Evolutionary conservation across 768 basidiomycete species (phyloP).

Genomic region (Kwoniella botswanensis): DNA sequence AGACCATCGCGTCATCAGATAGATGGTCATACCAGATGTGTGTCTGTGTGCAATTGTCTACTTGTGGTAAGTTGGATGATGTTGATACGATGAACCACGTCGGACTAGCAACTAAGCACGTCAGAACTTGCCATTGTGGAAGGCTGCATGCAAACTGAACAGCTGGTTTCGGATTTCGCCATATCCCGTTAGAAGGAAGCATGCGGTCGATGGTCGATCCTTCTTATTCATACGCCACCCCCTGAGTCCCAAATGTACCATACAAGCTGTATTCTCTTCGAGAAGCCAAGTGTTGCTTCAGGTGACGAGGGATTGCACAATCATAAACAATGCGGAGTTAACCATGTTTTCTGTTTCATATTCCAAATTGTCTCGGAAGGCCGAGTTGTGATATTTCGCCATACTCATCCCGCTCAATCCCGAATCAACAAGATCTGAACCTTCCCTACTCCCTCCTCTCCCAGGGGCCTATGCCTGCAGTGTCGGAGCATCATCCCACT

Average conservation of each 20-base stretch:
- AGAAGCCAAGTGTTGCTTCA: no score
- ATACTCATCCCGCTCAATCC: background rate
- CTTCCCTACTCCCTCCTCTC: background rate
- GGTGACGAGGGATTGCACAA: slow-evolving; percentile 4
- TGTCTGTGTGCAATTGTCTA: no score
- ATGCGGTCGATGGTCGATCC: slow-evolving; percentile 2
- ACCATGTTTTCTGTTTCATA: slow-evolving; percentile 1
- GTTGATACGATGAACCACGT: background rate
- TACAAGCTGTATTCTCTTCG: no score
- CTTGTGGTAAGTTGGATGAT: background rate
- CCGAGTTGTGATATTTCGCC: background rate
- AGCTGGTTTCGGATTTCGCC: slow-evolving; percentile 8
- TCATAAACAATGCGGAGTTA: background rate
- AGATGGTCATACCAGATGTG: no score
- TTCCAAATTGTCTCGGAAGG: slow-evolving; percentile 5
- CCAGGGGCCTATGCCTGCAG: no score
- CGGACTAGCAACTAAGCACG: background rate
- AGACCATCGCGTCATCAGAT: background rate
- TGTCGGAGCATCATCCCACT: no score
- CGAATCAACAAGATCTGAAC: background rate
- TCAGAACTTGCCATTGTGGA: slow-evolving; percentile 1
- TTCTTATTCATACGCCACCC: background rate
- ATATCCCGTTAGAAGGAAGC: background rate
- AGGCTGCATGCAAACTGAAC: background rate
- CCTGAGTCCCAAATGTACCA: background rate